Conservation (phyloP, 441 rosid species). For the Hypseocharis bilobata region DNA sequence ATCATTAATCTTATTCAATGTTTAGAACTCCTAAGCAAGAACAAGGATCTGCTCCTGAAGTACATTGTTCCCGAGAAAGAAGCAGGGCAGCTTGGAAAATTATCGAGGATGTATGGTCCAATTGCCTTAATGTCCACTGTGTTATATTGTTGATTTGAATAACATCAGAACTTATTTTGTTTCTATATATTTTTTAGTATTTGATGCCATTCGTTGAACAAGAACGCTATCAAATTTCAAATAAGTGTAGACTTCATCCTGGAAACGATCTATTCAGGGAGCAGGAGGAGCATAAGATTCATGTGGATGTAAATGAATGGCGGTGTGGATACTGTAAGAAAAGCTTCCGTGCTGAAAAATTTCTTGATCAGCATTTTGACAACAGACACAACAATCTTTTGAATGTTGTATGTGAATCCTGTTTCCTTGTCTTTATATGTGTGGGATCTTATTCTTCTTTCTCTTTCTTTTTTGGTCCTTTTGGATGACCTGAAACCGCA, state of each 20-base stretch:
- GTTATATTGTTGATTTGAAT: constrained; percentile 3
- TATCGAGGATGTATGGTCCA: constrained; percentile 54
- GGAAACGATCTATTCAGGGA: constrained; percentile 72
- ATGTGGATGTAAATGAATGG: constrained; percentile 71
- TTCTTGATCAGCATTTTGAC: constrained; percentile 76
- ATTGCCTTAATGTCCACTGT: neutral
- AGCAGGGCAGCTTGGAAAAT: constrained; percentile 76
- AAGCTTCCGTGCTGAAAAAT: constrained; percentile 73
- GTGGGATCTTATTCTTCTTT: neutral
- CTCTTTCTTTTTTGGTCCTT: neutral
- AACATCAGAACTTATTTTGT: neutral
- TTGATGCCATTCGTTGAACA: constrained; percentile 77
- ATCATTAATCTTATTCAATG: neutral
- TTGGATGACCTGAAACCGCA: neutral
- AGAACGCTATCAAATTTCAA: constrained; percentile 52
- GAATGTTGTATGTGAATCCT: constrained; percentile 55
- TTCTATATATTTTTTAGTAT: constrained; percentile 40
- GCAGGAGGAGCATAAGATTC: constrained; percentile 82
- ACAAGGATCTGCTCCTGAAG: constrained; percentile 35
- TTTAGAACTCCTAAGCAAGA: constrained; percentile 41
- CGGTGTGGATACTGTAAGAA: constrained; percentile 87
- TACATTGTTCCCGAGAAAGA: constrained; percentile 87
- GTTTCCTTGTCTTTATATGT: constrained; percentile 20
- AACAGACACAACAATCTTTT: constrained; percentile 68
- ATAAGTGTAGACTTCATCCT: constrained; percentile 70